Conservation (phyloP, 441 rosid genomes). For the Gossypium schwendimanii region DNA sequence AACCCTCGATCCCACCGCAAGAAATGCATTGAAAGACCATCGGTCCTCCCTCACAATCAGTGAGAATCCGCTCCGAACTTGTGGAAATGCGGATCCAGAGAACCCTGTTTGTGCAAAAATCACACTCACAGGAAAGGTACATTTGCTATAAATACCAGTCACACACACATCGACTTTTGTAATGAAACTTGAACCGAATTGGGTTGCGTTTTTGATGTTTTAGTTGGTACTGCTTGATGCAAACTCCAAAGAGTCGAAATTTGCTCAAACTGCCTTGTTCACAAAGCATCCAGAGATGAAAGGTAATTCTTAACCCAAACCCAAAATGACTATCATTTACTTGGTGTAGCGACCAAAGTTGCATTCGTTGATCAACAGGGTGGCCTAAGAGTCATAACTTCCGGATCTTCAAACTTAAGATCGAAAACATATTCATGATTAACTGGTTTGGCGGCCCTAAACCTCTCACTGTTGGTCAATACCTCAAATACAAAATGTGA, state of each 20-base stretch:
- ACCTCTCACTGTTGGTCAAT: conserved; percentile 64
- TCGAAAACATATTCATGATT: conserved; percentile 64
- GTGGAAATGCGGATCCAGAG: conserved; percentile 77
- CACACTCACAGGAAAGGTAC: conserved; percentile 81
- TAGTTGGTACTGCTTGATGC: conserved; percentile 46
- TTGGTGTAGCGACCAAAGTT: neutral
- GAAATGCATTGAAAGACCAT: conserved; percentile 59
- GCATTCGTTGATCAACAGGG: conserved; percentile 31
- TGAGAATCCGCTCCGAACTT: conserved; percentile 85
- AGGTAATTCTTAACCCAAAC: conserved; percentile 33
- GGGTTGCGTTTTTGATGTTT: conserved; percentile 9
- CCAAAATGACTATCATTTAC: neutral
- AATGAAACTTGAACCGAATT: neutral
- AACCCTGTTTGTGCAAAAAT: conserved; percentile 81
- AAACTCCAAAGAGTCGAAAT: conserved; percentile 46
- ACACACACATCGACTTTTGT: neutral
- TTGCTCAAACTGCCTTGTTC: conserved; percentile 53
- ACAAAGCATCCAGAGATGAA: conserved; percentile 84
- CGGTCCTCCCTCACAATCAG: conserved; percentile 72
- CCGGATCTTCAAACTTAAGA: conserved; percentile 59
- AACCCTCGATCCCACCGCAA: conserved; percentile 82
- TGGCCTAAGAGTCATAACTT: conserved; percentile 80
- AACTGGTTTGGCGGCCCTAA: conserved; percentile 92
- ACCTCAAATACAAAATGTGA: conserved; percentile 50
- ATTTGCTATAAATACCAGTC: neutral